Percentiles rank a stretch among this genome's conserved stretches.
Conservation (phyloP, 2,329 filamentous ascomycete genomes). For the Nemania diffusa region DNA sequence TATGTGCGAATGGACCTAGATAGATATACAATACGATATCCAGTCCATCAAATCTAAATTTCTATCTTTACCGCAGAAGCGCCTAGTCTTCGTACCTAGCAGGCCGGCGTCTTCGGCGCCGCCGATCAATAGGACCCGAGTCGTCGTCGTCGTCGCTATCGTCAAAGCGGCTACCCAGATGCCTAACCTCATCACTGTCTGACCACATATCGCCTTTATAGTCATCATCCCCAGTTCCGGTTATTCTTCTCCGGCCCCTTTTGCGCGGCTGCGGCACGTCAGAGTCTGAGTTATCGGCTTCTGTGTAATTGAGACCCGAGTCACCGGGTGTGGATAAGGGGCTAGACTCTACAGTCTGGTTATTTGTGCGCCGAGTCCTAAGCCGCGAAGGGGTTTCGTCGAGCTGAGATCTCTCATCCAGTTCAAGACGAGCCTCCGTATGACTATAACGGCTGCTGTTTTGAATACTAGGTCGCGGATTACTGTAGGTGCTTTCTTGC, state of each 20-base stretch:
- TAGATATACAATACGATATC: conserved; percentile 13
- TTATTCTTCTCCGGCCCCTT: conserved; percentile 35
- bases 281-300: conserved; percentile 40
- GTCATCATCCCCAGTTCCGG: conserved; percentile 43
- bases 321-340: conserved; percentile 44
- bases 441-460: conserved; percentile 41
- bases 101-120: conserved; percentile 42
- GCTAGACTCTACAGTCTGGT: conserved; percentile 41
- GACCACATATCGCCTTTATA: conserved; percentile 46
- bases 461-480: conserved; percentile 25
- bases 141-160: conserved; percentile 45
- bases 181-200: conserved; percentile 41
- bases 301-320: conserved; percentile 33
- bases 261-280: conserved; percentile 35
- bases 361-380: conserved; percentile 36
- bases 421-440: conserved; percentile 45
- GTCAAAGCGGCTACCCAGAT: conserved; percentile 35
- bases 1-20: conserved; percentile 16
- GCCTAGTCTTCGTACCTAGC: conserved; percentile 47
- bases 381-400: conserved; percentile 39
- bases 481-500: conserved; percentile 31
- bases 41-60: not conserved
- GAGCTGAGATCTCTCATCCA: conserved; percentile 39
- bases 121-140: conserved; percentile 36
- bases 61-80: not conserved